Base-by-base conservation (phyloP, 2,329 filamentous ascomycete genomes). In the Aspergillus sp. region DNA sequence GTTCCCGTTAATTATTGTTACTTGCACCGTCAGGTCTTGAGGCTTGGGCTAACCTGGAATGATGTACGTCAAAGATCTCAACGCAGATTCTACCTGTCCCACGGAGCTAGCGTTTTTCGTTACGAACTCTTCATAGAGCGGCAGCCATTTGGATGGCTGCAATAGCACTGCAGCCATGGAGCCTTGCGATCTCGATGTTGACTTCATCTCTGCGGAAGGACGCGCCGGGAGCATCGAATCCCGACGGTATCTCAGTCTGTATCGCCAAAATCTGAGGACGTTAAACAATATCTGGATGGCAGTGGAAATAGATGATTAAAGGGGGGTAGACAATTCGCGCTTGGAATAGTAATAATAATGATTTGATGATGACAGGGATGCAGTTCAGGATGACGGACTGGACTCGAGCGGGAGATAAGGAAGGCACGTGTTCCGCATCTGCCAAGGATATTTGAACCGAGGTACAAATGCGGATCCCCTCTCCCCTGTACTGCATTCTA, bases 31-130 rank as follows among this genome's bases (percentile, higher is more conserved):
- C 5, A 45, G 7, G 19, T 17, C 20, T 9, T 20, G 37, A 20
- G 45, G 38, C 27, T 15, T 19, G 13, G 32, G 42, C 53, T 47
- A 43, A 66, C 86, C 90, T 49, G 91, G 93, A 44, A 97, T 93
- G 56, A 98, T 90, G 67, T 98, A 98, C 43, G 91, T 96, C 55
- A 98, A 73, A 23, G 90, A 95, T 35, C 93, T 83, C 63, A 98
- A 74, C 12, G 90, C 89, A 53, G 88, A 94, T 74, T 98, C 93
- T 54, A 98, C 91, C 73, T 95, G 90, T 44, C 89, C 88, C 46
- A 98, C 90, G 50, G 94, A 89, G 62, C 89, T 86, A 52, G 90
- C 84, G 68, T 98, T 98, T 73, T 91, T 93, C 53, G 88, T 86
- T 74, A 98, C 91, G 72, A 97, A 96, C 55, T 93, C 85, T 49